Evolutionary conservation across 2,329 filamentous ascomycete species (phyloP).

Genomic region (Exutisphaerella laricina): DNA sequence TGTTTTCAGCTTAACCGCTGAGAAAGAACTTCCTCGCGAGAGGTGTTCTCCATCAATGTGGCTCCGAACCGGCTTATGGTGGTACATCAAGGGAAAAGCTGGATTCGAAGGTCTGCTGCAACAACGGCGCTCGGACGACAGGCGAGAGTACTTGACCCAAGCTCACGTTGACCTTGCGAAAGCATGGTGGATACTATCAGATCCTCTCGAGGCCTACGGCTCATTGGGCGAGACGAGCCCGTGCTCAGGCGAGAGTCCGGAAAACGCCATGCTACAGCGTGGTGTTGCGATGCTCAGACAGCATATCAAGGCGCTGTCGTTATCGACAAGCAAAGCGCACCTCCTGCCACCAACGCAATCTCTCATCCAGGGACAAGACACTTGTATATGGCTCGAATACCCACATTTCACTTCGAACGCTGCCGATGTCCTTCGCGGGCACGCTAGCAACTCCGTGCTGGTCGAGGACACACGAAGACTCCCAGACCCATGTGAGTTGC

Average conservation of each 20-base stretch:
- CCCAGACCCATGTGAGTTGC: slow-evolving; percentile 54
- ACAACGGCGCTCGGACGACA: slow-evolving; percentile 39
- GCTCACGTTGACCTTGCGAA: slow-evolving; percentile 83
- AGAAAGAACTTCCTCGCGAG: slow-evolving; percentile 62
- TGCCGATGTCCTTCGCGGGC: slow-evolving; percentile 62
- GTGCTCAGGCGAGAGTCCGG: background rate
- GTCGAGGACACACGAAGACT: slow-evolving; percentile 10
- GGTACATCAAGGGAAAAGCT: slow-evolving; percentile 78
- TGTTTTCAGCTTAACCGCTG: slow-evolving; percentile 71
- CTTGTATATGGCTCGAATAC: slow-evolving; percentile 75
- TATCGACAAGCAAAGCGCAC: slow-evolving; percentile 76
- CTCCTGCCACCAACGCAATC: slow-evolving; percentile 61
- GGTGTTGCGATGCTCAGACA: slow-evolving; percentile 14
- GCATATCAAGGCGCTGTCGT: slow-evolving; percentile 62
- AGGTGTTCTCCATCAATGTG: slow-evolving; percentile 55
- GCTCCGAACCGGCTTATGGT: slow-evolving; percentile 73
- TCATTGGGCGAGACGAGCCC: slow-evolving; percentile 9
- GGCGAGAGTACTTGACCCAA: slow-evolving; percentile 57
- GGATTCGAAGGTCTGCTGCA: slow-evolving; percentile 66
- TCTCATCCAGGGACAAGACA: slow-evolving; percentile 73
- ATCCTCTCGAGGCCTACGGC: slow-evolving; percentile 33
- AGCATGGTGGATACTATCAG: slow-evolving; percentile 66
- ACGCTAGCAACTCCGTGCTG: slow-evolving; percentile 18
- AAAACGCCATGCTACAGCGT: slow-evolving; percentile 7
- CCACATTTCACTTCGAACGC: slow-evolving; percentile 68